phyloP scores from a whole-genome alignment of 176 grass and related monocot species.

The Hsuehochloa calcarea region DNA sequence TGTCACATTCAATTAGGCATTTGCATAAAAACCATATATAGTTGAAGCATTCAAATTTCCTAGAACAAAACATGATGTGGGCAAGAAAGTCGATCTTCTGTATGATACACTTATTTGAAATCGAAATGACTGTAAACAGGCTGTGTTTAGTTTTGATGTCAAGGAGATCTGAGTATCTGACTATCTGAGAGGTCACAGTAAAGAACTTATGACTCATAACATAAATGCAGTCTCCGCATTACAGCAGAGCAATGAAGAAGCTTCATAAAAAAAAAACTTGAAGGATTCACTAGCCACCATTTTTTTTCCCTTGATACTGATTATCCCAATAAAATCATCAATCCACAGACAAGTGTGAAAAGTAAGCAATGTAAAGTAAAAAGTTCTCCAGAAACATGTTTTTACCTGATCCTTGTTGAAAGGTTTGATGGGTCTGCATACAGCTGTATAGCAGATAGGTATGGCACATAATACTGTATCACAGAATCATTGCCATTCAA shows the following conservation, averaged over 20 bases:
- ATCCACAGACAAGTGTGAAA: neutral
- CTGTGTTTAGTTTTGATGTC: neutral
- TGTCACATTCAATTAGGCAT: neutral
- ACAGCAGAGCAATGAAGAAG: neutral
- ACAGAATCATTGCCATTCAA: conserved; percentile 46
- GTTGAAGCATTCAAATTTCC: neutral
- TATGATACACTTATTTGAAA: neutral
- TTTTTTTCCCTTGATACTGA: neutral
- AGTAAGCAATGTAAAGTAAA: neutral
- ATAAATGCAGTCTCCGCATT: neutral
- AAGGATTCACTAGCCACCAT: neutral
- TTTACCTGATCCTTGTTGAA: conserved; percentile 49
- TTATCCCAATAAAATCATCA: neutral
- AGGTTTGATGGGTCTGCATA: conserved; percentile 45
- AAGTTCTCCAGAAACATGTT: neutral
- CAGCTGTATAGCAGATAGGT: conserved; percentile 83
- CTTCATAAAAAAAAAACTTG: neutral
- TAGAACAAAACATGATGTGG: neutral
- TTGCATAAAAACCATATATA: neutral
- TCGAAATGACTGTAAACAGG: neutral
- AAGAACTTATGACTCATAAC: neutral
- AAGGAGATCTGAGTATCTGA: neutral
- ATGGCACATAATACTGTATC: conserved; percentile 90
- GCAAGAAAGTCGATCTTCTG: neutral
- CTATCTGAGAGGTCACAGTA: neutral